These are phyloP conservation scores for Pseudogymnoascus verrucosus DNA, from an alignment of 2,329 filamentous ascomycete species.

Conservation along the genomic window DNA sequence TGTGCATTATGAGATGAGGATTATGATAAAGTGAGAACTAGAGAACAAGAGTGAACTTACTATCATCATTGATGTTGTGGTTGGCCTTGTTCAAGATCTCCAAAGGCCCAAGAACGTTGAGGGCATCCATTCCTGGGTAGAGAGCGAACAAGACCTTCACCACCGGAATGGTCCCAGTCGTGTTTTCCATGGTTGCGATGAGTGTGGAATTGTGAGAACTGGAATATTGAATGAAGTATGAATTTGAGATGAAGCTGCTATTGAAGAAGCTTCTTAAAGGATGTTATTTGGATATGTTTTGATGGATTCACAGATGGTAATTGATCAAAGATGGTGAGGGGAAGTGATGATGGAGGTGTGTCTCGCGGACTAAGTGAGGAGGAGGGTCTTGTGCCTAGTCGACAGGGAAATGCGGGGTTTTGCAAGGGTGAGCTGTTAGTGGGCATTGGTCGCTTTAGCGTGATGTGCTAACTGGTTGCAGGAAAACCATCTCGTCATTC, in stretches of 20 bases:
- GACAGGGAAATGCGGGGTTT: slow-evolving; percentile 7
- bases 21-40: not conserved
- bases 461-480: slow-evolving; percentile 1
- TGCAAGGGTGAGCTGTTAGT: slow-evolving; percentile 7
- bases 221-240: not conserved
- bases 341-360: slow-evolving; percentile 6
- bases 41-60: slow-evolving; percentile 29
- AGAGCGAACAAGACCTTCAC: slow-evolving; percentile 55
- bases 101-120: slow-evolving; percentile 50
- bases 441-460: slow-evolving; percentile 1
- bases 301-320: slow-evolving; percentile 3
- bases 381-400: slow-evolving; percentile 5
- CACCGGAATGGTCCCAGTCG: slow-evolving; percentile 22
- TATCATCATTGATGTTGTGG: slow-evolving; percentile 44
- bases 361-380: not conserved
- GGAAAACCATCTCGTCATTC: not conserved
- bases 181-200: slow-evolving; percentile 25
- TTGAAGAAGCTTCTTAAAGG: not conserved
- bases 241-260: slow-evolving; percentile 4
- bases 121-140: slow-evolving; percentile 46
- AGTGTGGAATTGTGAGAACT: slow-evolving; percentile 19
- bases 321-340: slow-evolving; percentile 1
- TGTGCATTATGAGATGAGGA: not conserved
- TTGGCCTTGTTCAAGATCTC: slow-evolving; percentile 47
- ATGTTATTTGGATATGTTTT: not conserved